Base-by-base conservation (phyloP, 805 yeast genomes). In the Candida germanica region DNA sequence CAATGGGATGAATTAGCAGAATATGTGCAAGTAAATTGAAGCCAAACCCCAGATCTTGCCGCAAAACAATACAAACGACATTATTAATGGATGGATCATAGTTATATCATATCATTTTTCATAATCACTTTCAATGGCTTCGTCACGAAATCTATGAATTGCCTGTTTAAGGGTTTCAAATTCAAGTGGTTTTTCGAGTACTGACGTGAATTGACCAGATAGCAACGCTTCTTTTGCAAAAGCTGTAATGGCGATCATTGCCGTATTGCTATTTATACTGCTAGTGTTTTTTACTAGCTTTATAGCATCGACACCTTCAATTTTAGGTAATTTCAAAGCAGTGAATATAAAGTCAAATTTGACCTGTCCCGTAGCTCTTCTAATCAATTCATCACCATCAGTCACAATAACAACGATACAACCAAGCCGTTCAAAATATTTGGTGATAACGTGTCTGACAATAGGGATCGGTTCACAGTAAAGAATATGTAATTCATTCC, bases 401-500 rank as follows among this genome's bases (percentile, higher is more conserved):
- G 79, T 66, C 5, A 86, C 83, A 2, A 84, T 68, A 4, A 86
- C 84, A 6, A 87, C 95, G 9, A 81, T 77, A 61, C 95, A 87
- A 1, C 94, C 95, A 16, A 80, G 53, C 35, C 71, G 69, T 41
- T 78, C 86, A 39, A 91, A 64, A 43, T 80, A 70, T 40, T 72
- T 75, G 28, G 78, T 73, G 18, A 82, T 72, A 10, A 86, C 70
- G 50, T 76, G 85, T 32, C 95, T 62, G 47, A 86, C 80, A 38
- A 83, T 83, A 0, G 96, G 93, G 41, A 86, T 85, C 2, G 93
- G 87, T 50, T 87, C 96, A 58, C 96, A 88, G 10, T 87, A 66
- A 30, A 91, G 64, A 4, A 88, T 80, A 54, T 86, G 89, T 47
- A 84, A 57, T 23, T 67, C 70, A 36, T 42, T 40, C 20, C 34